phyloP scores from a whole-genome alignment of 2,329 filamentous ascomycete species.

The Myriosclerotinia curreyana region DNA sequence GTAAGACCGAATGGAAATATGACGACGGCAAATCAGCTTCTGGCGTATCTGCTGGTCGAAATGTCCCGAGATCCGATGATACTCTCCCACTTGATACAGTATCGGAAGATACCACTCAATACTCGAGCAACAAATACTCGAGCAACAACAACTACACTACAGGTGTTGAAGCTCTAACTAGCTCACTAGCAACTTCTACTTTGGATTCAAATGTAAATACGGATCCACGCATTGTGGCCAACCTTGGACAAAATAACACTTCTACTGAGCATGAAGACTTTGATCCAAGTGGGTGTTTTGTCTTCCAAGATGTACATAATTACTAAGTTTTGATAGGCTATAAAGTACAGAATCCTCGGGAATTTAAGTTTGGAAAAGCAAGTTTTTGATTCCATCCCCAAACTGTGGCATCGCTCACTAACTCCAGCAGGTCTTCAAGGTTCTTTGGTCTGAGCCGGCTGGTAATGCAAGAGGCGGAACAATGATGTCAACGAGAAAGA shows the following conservation, averaged over 20 bases:
- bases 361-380: constrained; percentile 2
- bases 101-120: neutral
- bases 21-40: neutral
- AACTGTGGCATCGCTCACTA: neutral
- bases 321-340: neutral
- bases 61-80: constrained; percentile 1
- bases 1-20: neutral
- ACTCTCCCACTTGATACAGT: neutral
- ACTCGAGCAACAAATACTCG: neutral
- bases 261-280: neutral
- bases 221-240: neutral
- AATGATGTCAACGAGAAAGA: rapidly evolving
- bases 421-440: constrained; percentile 11
- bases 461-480: neutral
- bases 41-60: neutral
- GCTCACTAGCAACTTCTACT: neutral
- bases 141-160: neutral
- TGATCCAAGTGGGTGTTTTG: neutral
- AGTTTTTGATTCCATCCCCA: neutral
- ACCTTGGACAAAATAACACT: neutral
- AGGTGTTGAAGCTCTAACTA: neutral
- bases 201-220: neutral
- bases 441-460: constrained; percentile 8
- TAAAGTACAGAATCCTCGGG: neutral
- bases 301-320: too few relatives aligned